Evolutionary conservation across 805 yeast genomes (phyloP).

Genomic region (Candida tammaniensis): DNA sequence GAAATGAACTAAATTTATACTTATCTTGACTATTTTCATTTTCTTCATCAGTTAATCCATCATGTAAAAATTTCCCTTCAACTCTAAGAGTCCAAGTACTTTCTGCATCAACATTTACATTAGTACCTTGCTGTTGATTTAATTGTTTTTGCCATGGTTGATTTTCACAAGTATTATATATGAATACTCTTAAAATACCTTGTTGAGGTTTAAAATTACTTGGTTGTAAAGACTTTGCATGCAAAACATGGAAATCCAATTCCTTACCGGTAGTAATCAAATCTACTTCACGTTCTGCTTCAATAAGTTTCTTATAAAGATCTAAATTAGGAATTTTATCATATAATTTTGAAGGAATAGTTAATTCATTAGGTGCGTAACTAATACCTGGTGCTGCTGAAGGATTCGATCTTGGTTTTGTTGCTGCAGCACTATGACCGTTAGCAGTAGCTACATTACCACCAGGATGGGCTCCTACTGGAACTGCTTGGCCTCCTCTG

Average conservation of each 20-base stretch:
- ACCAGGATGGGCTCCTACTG: slow-evolving; percentile 2
- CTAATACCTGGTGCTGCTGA: slow-evolving; percentile 37
- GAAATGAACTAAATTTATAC: slow-evolving; percentile 67
- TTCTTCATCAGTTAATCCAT: slow-evolving; percentile 17
- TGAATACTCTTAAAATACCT: slow-evolving; percentile 70
- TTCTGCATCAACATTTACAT: slow-evolving; percentile 25
- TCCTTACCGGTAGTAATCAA: slow-evolving; percentile 78
- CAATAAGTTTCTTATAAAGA: slow-evolving; percentile 64
- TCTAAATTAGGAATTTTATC: slow-evolving; percentile 65
- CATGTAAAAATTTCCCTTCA: slow-evolving; percentile 76
- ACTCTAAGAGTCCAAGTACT: slow-evolving; percentile 82
- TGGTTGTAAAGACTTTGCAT: slow-evolving; percentile 39
- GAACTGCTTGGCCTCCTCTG: too few relatives aligned
- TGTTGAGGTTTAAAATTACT: slow-evolving; percentile 41
- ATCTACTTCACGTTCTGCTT: slow-evolving; percentile 82
- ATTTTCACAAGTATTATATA: slow-evolving; percentile 77
- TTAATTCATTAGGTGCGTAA: slow-evolving; percentile 42
- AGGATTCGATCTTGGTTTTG: slow-evolving; percentile 29
- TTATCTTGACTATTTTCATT: slow-evolving; percentile 15
- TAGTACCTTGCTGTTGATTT: slow-evolving; percentile 20
- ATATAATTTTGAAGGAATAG: slow-evolving; percentile 36
- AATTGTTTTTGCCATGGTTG: slow-evolving; percentile 74
- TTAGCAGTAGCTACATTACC: slow-evolving; percentile 1
- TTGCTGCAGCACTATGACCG: background rate
- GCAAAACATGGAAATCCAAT: slow-evolving; percentile 75